Evolutionary conservation across 2,329 filamentous ascomycete species (phyloP).

Genomic region (Aureobasidium melanogenum): DNA sequence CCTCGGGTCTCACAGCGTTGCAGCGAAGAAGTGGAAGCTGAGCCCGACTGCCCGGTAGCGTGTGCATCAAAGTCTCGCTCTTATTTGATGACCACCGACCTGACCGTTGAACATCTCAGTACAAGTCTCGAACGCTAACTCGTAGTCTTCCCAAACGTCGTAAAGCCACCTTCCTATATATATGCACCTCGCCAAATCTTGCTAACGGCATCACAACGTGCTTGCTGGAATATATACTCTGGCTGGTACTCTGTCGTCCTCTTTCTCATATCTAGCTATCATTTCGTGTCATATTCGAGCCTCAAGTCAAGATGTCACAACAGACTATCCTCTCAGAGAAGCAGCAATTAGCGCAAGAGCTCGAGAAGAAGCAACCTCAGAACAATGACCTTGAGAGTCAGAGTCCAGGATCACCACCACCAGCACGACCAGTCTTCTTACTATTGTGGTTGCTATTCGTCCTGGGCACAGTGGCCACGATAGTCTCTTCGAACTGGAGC

Average conservation of each 20-base stretch:
- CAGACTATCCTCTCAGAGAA: slow-evolving; percentile 7
- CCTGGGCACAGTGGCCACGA: slow-evolving; percentile 5
- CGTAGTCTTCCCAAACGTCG: neutral
- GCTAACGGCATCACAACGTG: neutral
- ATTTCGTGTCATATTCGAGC: neutral
- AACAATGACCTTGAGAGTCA: slow-evolving; percentile 1
- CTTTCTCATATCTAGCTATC: neutral
- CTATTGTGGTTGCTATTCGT: slow-evolving; percentile 3
- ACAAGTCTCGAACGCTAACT: slow-evolving; percentile 9
- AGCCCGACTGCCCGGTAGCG: slow-evolving; percentile 4
- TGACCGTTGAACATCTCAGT: neutral
- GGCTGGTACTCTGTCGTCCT: neutral
- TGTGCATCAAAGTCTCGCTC: slow-evolving; percentile 4
- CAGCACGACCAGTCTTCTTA: neutral
- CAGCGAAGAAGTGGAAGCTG: slow-evolving; percentile 8
- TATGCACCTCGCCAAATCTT: neutral
- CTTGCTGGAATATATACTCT: neutral
- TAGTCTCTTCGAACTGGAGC: slow-evolving; percentile 6
- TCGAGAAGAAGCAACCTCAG: neutral
- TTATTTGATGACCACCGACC: slow-evolving; percentile 1
- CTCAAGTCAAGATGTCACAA: neutral
- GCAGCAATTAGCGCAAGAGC: neutral
- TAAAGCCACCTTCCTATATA: slow-evolving; percentile 4
- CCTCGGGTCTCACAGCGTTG: neutral
- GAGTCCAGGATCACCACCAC: neutral